phyloP scores from a whole-genome alignment of 441 rosid species.

The Caryocar brasiliense region DNA sequence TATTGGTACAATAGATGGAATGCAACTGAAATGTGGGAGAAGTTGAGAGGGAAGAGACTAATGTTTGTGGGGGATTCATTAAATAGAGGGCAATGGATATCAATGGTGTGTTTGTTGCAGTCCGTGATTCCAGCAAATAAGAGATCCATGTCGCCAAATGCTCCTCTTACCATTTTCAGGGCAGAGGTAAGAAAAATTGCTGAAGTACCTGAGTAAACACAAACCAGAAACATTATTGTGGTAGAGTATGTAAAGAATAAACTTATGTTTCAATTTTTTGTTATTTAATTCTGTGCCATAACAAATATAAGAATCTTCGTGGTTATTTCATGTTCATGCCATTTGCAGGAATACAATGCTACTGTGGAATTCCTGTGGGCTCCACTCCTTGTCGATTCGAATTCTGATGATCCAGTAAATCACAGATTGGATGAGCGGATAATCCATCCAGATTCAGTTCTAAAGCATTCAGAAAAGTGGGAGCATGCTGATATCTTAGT shows the following conservation, averaged over 20 bases:
- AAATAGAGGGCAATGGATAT: constrained; percentile 96
- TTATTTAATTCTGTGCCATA: no score
- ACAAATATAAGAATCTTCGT: no score
- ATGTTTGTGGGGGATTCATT: constrained; percentile 97
- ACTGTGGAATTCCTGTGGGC: constrained; percentile 91
- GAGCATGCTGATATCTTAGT: constrained; percentile 79
- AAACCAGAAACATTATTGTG: no score
- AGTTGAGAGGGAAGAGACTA: constrained; percentile 80
- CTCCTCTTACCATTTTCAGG: constrained; percentile 78
- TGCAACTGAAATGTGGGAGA: constrained; percentile 80
- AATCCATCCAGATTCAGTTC: constrained; percentile 82
- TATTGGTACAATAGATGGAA: constrained; percentile 96
- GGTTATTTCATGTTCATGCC: constrained; percentile 2
- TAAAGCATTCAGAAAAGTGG: constrained; percentile 87
- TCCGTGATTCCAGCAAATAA: constrained; percentile 63
- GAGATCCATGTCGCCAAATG: constrained; percentile 82
- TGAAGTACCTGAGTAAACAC: no score
- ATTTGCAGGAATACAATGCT: constrained; percentile 74
- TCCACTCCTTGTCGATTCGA: constrained; percentile 87
- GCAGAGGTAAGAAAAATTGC: constrained; percentile 58
- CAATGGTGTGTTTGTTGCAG: constrained; percentile 82
- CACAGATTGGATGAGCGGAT: constrained; percentile 70
- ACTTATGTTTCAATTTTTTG: no score
- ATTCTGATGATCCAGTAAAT: constrained; percentile 93
- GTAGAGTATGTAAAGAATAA: no score